A percentile compares a stretch with the other conserved stretches of the same genome.
These are phyloP conservation scores for Oryza australiensis DNA, from an alignment of 176 grass and related monocot genomes.

Conservation along the genomic window DNA sequence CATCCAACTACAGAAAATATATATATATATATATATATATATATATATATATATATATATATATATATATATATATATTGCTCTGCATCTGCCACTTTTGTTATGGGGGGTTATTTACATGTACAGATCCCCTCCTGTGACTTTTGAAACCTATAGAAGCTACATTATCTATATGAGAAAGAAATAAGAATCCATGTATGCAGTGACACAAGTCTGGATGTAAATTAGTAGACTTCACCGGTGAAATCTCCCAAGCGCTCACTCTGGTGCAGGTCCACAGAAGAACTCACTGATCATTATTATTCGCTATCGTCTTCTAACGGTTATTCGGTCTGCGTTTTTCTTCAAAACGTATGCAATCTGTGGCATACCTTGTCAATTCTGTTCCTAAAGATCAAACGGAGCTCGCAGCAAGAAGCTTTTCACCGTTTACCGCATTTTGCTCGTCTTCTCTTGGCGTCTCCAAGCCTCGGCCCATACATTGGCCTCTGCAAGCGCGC, in stretches of 20 bases:
- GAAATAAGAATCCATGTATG: conserved; percentile 18
- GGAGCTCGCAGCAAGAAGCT: neutral
- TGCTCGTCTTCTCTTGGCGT: conserved; percentile 38
- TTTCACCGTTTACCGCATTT: conserved; percentile 10
- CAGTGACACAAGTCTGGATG: neutral
- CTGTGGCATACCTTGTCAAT: neutral
- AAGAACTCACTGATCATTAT: conserved; percentile 32
- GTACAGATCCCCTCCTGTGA: neutral
- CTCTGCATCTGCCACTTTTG: neutral
- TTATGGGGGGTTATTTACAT: conserved; percentile 30
- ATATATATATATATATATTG: neutral
- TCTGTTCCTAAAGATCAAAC: neutral
- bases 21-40: neutral
- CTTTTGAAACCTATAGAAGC: neutral
- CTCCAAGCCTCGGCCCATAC: conserved; percentile 51
- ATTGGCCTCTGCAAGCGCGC: conserved; percentile 49
- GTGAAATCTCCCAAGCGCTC: conserved; percentile 51
- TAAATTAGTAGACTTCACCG: conserved; percentile 26
- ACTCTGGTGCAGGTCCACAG: conserved; percentile 49
- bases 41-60: neutral
- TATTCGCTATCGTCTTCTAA: conserved; percentile 31
- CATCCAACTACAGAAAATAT: neutral
- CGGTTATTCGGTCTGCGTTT: neutral
- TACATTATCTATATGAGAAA: conserved; percentile 2
- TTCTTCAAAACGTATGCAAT: conserved; percentile 16